Conservation (phyloP, 2,329 filamentous ascomycete species). For the Colletotrichum tanaceti region DNA sequence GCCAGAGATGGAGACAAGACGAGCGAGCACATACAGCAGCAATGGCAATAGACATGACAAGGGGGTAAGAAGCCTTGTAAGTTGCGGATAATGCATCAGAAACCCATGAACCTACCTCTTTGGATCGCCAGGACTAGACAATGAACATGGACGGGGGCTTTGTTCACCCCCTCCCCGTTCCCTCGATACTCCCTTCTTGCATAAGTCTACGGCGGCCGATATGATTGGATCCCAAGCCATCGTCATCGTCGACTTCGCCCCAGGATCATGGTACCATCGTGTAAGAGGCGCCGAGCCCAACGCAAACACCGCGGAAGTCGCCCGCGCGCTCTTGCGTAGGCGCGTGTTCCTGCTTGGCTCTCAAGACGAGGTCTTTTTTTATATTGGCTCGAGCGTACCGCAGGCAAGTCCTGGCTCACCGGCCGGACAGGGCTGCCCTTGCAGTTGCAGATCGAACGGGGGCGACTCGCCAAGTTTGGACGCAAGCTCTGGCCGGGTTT, state of each 20-base stretch:
- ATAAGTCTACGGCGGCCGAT: too few species aligned
- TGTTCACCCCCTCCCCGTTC: neutral
- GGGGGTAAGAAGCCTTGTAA: slow-evolving; percentile 4
- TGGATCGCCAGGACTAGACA: neutral
- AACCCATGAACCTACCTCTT: slow-evolving; percentile 23
- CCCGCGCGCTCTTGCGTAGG: neutral
- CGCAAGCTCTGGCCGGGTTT: neutral
- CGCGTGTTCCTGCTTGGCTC: neutral
- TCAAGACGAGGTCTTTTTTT: neutral
- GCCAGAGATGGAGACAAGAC: neutral
- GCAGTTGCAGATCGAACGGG: slow-evolving; percentile 17
- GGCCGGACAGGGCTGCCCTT: slow-evolving; percentile 2
- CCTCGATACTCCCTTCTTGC: neutral
- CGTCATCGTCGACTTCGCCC: neutral
- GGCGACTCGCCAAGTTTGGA: neutral
- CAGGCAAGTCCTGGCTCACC: neutral
- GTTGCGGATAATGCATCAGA: slow-evolving; percentile 7
- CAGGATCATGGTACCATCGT: neutral
- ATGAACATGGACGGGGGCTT: slow-evolving; percentile 1
- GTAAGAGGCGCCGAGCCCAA: neutral
- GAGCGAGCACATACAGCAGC: slow-evolving; percentile 19
- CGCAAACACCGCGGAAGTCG: neutral
- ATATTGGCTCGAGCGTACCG: neutral
- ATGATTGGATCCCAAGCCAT: neutral
- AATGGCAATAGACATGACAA: slow-evolving; percentile 11